Conservation (phyloP, 805 yeast genomes). For the Jamesozyma gamospora region DNA sequence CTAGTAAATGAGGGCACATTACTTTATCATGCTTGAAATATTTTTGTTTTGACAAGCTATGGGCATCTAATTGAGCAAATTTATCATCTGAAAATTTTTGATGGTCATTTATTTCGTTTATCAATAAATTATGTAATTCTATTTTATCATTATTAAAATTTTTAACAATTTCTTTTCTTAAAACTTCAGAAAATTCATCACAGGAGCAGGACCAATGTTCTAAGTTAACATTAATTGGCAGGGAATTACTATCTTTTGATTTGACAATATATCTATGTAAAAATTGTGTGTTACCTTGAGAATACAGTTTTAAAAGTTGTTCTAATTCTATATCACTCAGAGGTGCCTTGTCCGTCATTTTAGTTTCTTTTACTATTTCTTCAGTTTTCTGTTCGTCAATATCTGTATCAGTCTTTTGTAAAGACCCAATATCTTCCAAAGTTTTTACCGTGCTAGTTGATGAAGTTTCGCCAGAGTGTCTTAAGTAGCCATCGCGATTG, state of each 20-base stretch:
- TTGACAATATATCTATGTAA: constrained; percentile 20
- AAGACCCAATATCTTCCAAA: neutral
- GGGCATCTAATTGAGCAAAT: constrained; percentile 22
- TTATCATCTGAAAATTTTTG: constrained; percentile 19
- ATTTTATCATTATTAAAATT: neutral
- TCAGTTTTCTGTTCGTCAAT: neutral
- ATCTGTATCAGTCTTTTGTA: neutral
- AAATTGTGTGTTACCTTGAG: constrained; percentile 10
- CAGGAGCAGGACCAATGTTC: constrained; percentile 29
- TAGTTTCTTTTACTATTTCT: neutral
- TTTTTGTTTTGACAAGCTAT: constrained; percentile 19
- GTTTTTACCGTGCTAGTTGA: no score
- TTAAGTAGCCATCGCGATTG: no score
- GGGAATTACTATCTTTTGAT: constrained; percentile 7
- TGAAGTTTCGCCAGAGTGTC: neutral
- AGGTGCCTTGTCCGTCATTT: neutral
- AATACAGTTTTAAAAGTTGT: constrained; percentile 4
- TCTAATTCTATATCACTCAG: neutral
- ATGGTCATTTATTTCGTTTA: constrained; percentile 13
- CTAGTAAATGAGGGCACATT: constrained; percentile 28
- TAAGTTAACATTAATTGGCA: constrained; percentile 25
- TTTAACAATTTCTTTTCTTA: constrained; percentile 8
- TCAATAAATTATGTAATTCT: constrained; percentile 3
- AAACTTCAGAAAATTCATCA: constrained; percentile 19
- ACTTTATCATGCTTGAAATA: constrained; percentile 19